Evolutionary conservation across 768 basidiomycete genomes (phyloP), one percentile per base, ranked within the genome.

Genomic region (Lenzites betulinus): DNA sequence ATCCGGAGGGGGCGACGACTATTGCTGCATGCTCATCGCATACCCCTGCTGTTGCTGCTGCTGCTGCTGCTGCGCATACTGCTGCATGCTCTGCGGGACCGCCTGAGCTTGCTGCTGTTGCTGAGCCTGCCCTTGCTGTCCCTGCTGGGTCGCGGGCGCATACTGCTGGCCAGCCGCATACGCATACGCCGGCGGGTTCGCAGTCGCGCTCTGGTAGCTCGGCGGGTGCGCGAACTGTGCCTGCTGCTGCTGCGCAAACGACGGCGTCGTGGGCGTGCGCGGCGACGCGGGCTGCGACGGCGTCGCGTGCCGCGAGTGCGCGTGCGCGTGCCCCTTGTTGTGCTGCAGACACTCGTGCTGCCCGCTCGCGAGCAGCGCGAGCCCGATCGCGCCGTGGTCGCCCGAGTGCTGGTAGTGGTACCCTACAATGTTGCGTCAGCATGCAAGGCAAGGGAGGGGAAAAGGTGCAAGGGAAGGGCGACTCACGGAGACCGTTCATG

Each of bases 341-440:
- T 71, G 67, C 65, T 69, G 69, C 23, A 85, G 60, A 62, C 82
- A 84, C 58, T 83, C 82, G 67, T 86, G 90, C 65, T 86, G 78
- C 3, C 91, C 90, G 53, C 83, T 84, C 3, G 92, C 92, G 44
- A 98, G 81, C 67, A 97, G 77, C 44, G 87, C 85, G 0, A 98
- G 79, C 6, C 97, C 97, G 42, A 93, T 81, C 7, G 90, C 89
- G 3, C 96, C 96, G 73, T 98, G 97, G 43, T 95, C 93, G 12
- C 95, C 96, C 22, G 90, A 90, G 75, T 98, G 96, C 74, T 95
- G 91, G 71, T 98, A 98, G 75, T 98, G 96, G 64, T 98, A 98
- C 69, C 78, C 75, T 78, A 60, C 20, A 26, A 20, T 47, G 52
- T 6, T 49, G 18, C n/a, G 18, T 22, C 18, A 22, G 8, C n/a